Base-by-base conservation (phyloP, 2,329 filamentous ascomycete species). In the Fusarium miscanthi region DNA sequence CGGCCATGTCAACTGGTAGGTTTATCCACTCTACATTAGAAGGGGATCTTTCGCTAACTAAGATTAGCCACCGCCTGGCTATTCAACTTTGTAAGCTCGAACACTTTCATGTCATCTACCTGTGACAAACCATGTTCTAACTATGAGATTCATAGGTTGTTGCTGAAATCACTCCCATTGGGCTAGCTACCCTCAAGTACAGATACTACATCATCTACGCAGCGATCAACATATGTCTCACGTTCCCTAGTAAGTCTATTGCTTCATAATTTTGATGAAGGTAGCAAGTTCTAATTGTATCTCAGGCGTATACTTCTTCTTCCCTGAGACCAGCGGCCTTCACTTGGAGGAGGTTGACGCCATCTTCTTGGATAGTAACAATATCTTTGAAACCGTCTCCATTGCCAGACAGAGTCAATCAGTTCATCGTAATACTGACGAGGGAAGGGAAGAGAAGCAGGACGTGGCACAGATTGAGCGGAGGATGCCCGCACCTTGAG, bases 121-220 rank as follows among this genome's bases (percentile, higher is more conserved):
- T 33, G 11, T 37, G 23, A 37, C 41, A 10, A 7, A 5, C 2
- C 19, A 30, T 23, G 25, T 1, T 16, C 59, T 63, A 31, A 63
- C 42, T 10, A 4, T 0, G 9, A 10, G 3, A 1, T 9, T 42
- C 1, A 25, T 13, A 59, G 60, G 53, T 63, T 9, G 60, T 63
- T n/a, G 60, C 60, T 6, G 60, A 63, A 31, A 63, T 63, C 10
- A 59, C 42, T 25, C 60, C 60, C 2, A 63, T 59, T n/a, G 60
- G 60, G 5, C 21, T 63, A 14, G 53, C 53, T n/a, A 63, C 60
- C 23, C 53, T 63, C 19, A 49, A 49, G 23, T 63, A 49, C 19
- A 63, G 8, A 19, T 63, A 63, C 21, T 63, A 59, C 16, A 63
- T 63, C 21, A 59, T 63, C 53, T 63, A 63, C 30, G 60, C 42